Evolutionary conservation across 257 asterid genomes (phyloP).

Genomic region (Scutellaria minor): DNA sequence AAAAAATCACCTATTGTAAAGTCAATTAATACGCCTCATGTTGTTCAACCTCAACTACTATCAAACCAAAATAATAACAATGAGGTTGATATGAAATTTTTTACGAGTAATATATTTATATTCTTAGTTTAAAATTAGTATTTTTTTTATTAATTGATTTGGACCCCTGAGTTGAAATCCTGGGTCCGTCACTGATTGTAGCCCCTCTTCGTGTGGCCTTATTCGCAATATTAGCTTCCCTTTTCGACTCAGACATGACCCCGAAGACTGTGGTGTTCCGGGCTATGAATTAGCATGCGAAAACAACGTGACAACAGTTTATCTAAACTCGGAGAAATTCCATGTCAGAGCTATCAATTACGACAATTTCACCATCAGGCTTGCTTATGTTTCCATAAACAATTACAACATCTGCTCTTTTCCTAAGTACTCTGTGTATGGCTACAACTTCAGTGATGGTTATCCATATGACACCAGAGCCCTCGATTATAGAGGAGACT

Average conservation of each 20-base stretch:
- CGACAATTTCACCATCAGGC: slow-evolving; percentile 34
- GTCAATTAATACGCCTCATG: no score
- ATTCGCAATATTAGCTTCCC: slow-evolving; percentile 43
- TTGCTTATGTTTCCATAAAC: slow-evolving; percentile 34
- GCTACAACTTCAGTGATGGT: neutral
- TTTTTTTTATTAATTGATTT: no score
- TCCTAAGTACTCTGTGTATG: neutral
- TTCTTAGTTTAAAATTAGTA: no score
- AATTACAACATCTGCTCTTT: slow-evolving; percentile 28
- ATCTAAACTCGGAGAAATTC: slow-evolving; percentile 29
- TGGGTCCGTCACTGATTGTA: no score
- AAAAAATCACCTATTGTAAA: no score
- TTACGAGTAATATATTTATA: no score
- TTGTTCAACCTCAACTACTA: no score
- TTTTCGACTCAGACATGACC: slow-evolving; percentile 52
- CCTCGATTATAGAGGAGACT: no score
- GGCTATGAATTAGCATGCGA: slow-evolving; percentile 40
- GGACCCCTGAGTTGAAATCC: no score
- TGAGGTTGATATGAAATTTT: no score
- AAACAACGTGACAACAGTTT: slow-evolving; percentile 32
- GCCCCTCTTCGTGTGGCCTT: slow-evolving; percentile 47
- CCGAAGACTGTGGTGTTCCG: slow-evolving; percentile 46
- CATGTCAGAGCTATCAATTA: slow-evolving; percentile 42
- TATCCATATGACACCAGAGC: neutral
- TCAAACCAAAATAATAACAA: no score